Evolutionary conservation across 176 grass and related monocot species (phyloP), one percentile per base, ranked within the genome.

Genomic region (Ensete glaucum): DNA sequence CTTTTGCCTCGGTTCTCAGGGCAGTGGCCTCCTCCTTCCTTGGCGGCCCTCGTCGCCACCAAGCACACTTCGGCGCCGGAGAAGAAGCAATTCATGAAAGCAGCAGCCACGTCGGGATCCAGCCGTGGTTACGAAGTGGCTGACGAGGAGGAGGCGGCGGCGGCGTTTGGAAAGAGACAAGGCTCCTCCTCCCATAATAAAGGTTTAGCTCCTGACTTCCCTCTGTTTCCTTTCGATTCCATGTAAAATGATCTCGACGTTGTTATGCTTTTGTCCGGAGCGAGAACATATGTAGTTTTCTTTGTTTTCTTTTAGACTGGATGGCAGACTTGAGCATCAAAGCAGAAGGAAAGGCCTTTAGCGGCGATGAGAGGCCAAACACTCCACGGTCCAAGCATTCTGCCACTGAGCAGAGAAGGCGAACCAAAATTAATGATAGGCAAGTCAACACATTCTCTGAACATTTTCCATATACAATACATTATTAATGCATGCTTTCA

Each of bases 401-500:
- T 62, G 85, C 85, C 16, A 87, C 77, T 1, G 85, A 87, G 67
- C 85, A 82, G 60, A 75, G 85, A 15, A 76, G 85, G 62, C 74
- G 85, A 63, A 79, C 76, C 71, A 87, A 87, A 87, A 87, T 87
- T 57, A 87, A 87, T 55, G 80, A 80, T 54, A 85, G 83, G 83
- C 59, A 75, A 67, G 77, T 75, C 22, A 27, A 29, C 16, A 1
- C 15, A 29, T 26, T 29, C 17, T n/a, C 16, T 17, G 3, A n/a
- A 1, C 57, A 59, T 6, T 19, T n/a, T 59, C n/a, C 2, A 16
- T 15, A 57, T 57, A 5, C 54, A 57, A 57, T 19, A 57, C 3
- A 57, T 57, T 15, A 2, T 29, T 5, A 43, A 43, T 3, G 34
- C 3, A 43, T 43, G 34, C 34, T 43, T 43, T 43, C 34, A 43